Conservation (phyloP, 2,329 filamentous ascomycete genomes). For the Apiospora malaysiana region DNA sequence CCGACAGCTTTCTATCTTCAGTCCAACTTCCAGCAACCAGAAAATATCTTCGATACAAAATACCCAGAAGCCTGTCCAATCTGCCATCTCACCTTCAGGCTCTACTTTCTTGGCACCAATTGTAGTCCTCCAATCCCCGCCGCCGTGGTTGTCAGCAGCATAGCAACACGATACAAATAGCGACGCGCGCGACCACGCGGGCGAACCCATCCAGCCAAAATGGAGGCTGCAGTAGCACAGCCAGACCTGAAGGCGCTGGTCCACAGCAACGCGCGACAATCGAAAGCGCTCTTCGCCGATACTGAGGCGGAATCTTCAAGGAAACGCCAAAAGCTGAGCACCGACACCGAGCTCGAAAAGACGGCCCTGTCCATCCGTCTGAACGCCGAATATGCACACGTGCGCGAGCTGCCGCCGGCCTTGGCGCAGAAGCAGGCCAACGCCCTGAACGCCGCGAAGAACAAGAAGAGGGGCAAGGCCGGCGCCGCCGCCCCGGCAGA, state of each 20-base stretch:
- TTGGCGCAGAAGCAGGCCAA: slow-evolving; percentile 46
- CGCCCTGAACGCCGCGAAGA: slow-evolving; percentile 36
- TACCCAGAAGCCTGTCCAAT: neutral
- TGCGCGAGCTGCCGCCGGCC: slow-evolving; percentile 37
- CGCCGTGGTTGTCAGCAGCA: neutral
- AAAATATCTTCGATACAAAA: neutral
- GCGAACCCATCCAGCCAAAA: slow-evolving; percentile 19
- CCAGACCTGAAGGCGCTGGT: slow-evolving; percentile 37
- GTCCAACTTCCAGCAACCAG: neutral
- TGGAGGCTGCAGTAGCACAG: slow-evolving; percentile 31
- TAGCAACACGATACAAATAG: neutral
- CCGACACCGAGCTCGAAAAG: slow-evolving; percentile 36
- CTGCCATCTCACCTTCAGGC: neutral
- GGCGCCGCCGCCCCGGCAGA: slow-evolving; percentile 28
- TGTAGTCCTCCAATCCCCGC: neutral
- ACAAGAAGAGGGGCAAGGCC: slow-evolving; percentile 33
- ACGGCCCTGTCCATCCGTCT: slow-evolving; percentile 40
- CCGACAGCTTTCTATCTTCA: neutral
- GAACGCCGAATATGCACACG: slow-evolving; percentile 39
- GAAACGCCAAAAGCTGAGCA: slow-evolving; percentile 37
- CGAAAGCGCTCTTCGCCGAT: slow-evolving; percentile 37
- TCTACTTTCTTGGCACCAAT: neutral
- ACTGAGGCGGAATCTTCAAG: slow-evolving; percentile 31
- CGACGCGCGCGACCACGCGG: slow-evolving; percentile 3
- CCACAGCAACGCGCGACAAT: slow-evolving; percentile 37